Base-by-base conservation (phyloP, 352 stramenopile genomes). In the Phytophthora pluvialis region DNA sequence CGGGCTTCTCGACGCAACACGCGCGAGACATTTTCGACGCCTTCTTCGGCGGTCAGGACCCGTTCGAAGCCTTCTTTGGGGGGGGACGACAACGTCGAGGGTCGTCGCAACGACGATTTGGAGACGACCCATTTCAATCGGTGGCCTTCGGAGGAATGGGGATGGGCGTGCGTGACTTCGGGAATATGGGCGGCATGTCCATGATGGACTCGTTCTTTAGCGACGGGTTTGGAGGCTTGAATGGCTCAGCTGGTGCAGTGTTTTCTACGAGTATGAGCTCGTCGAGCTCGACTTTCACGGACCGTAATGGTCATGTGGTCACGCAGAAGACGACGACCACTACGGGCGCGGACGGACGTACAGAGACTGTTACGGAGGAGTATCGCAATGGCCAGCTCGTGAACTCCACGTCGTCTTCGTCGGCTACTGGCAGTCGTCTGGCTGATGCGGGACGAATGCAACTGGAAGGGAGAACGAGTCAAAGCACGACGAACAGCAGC, bases 271-370 rank as follows among this genome's bases (percentile, higher is more conserved):
- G 72, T 21, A 70, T 64, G 25, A 93, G 75, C 39, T 76, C 88
- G 33, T 91, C 79, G 45, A 81, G 78, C 60, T 92, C 86, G 7
- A 83, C 76, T 45, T 89, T 77, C 60, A 90, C 74, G 10, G 83
- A 95, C 46, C 81, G 69, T 18, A 89, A 81, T 47, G 86, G 86
- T 6, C 78, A 88, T 35, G 53, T 82, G n/a, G 72, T 95, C n/a
- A 91, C 71, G 5, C 86, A 87, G 57, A 92, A 88, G 67, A 93
- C 83, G 38, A 92, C 74, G 28, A 91, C 82, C 4, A 93, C 76
- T 0, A 73, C 72, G 4, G 78, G 78, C 13, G 29, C 70, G 0
- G 78, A 86, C 56, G 86, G 86, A 21, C 72, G 73, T 5, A 65
- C 67, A 0, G 78, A 91, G 60, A 89, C 81, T 3, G 51, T 85